Percentiles rank a stretch among this genome's conserved stretches.
These are phyloP conservation scores for Lophiostoma macrostomum DNA, from an alignment of 495 filamentous ascomycete species.

Conservation along the genomic window DNA sequence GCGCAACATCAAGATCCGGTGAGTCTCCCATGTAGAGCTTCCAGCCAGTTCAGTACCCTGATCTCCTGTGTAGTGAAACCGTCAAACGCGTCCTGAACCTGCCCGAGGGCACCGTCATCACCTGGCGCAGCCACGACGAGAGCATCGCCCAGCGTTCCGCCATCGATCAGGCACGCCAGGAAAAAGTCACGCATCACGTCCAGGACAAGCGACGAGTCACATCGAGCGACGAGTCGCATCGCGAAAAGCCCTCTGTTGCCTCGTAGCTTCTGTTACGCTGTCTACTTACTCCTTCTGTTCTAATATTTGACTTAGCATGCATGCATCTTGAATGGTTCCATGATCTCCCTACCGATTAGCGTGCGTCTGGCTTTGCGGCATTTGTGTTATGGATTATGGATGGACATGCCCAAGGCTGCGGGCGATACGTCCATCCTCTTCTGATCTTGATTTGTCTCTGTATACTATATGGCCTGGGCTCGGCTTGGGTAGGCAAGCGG, in stretches of 20 bases:
- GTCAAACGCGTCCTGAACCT: constrained; percentile 84
- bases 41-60: not conserved
- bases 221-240: constrained; percentile 30
- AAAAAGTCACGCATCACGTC: constrained; percentile 34
- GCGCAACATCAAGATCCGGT: constrained; percentile 96
- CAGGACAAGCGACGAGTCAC: constrained; percentile 37
- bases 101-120: constrained; percentile 82
- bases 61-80: constrained; percentile 71
- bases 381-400: constrained; percentile 16
- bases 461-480: constrained; percentile 11
- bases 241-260: constrained; percentile 27
- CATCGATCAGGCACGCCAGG: constrained; percentile 41
- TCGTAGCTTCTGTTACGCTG: not conserved
- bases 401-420: not conserved
- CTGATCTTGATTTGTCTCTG: constrained; percentile 7
- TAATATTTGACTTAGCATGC: constrained; percentile 26
- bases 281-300: constrained; percentile 1
- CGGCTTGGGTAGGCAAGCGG: not conserved
- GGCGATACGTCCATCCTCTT: not conserved
- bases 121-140: constrained; percentile 87
- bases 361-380: constrained; percentile 23
- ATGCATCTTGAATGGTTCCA: constrained; percentile 30
- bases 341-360: constrained; percentile 24
- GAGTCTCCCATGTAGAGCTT: constrained; percentile 36
- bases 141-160: constrained; percentile 42